Percentiles rank a stretch among this genome's conserved stretches.
phyloP scores from a whole-genome alignment of 2,329 filamentous ascomycete species.

The Ophiocordyceps polyrhachis-furcata region DNA sequence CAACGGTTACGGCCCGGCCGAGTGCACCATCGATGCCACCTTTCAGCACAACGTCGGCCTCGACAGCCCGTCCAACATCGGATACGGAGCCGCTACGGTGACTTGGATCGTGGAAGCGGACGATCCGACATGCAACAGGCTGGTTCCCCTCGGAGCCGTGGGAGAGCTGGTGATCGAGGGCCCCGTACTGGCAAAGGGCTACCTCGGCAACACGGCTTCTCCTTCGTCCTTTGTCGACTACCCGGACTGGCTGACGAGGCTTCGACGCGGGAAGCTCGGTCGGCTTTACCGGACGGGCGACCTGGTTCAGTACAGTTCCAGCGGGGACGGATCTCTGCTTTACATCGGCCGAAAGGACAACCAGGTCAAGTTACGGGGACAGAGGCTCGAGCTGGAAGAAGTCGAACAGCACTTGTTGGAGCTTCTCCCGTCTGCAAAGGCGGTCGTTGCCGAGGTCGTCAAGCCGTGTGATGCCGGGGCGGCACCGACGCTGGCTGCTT shows the following conservation, averaged over 20 bases:
- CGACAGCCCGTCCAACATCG: conserved; percentile 1
- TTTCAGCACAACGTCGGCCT: not conserved
- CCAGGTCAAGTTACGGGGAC: conserved; percentile 7
- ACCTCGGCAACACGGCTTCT: conserved; percentile 23
- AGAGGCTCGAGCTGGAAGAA: conserved; percentile 8
- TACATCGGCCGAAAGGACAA: conserved; percentile 6
- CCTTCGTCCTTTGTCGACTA: conserved; percentile 10
- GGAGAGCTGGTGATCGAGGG: conserved; percentile 21
- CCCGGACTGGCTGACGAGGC: conserved; percentile 5
- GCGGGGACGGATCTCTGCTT: conserved; percentile 3
- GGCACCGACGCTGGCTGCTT: not conserved
- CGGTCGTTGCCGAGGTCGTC: conserved; percentile 1
- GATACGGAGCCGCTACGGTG: conserved; percentile 1
- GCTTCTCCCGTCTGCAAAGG: not conserved
- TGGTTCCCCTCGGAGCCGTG: conserved; percentile 6
- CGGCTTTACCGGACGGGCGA: conserved; percentile 6
- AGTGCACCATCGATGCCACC: conserved; percentile 8
- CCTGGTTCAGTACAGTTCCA: conserved; percentile 4
- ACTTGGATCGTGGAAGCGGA: conserved; percentile 9
- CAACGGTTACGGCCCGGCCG: conserved; percentile 21
- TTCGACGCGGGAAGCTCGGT: conserved; percentile 2
- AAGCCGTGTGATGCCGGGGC: not conserved
- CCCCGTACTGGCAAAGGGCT: conserved; percentile 29
- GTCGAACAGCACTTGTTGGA: conserved; percentile 3
- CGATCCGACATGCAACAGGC: conserved; percentile 3